phyloP scores from a whole-genome alignment of 495 filamentous ascomycete species.

The Daldinia loculata region DNA sequence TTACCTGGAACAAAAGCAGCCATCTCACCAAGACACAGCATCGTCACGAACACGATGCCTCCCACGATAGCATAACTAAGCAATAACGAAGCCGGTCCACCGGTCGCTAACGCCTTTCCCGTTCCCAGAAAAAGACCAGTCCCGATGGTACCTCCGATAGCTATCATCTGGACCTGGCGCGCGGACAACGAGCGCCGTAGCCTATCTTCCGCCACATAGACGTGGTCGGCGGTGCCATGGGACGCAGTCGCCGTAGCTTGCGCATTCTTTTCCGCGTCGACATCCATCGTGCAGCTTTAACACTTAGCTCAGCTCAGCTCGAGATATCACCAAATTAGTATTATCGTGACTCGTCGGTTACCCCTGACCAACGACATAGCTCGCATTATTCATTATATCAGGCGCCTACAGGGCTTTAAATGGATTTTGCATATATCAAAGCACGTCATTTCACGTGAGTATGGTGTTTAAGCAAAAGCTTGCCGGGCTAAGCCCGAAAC shows the following conservation, averaged over 20 bases:
- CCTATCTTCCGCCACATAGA: conserved; percentile 25
- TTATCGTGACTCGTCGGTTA: background rate
- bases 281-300: conserved; percentile 16
- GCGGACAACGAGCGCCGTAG: conserved; percentile 46
- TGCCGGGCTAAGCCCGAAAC: background rate
- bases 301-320: background rate
- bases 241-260: background rate
- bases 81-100: conserved; percentile 68
- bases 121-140: conserved; percentile 74
- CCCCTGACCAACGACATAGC: conserved; percentile 8
- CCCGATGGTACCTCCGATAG: conserved; percentile 71
- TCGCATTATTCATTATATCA: background rate
- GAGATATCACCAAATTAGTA: background rate
- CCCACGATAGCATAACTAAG: conserved; percentile 71
- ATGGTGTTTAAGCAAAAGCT: conserved; percentile 16
- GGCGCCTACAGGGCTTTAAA: background rate
- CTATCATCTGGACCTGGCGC: conserved; percentile 70
- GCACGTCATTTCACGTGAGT: conserved; percentile 41
- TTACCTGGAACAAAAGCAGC: conserved; percentile 65
- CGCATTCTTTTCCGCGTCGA: conserved; percentile 37
- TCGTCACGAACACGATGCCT: conserved; percentile 63
- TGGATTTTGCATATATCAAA: conserved; percentile 16
- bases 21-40: conserved; percentile 64
- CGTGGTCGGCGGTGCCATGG: conserved; percentile 16
- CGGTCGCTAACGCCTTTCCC: conserved; percentile 62